phyloP scores from a whole-genome alignment of 768 basidiomycete genomes.

The Rhodotorula toruloides region DNA sequence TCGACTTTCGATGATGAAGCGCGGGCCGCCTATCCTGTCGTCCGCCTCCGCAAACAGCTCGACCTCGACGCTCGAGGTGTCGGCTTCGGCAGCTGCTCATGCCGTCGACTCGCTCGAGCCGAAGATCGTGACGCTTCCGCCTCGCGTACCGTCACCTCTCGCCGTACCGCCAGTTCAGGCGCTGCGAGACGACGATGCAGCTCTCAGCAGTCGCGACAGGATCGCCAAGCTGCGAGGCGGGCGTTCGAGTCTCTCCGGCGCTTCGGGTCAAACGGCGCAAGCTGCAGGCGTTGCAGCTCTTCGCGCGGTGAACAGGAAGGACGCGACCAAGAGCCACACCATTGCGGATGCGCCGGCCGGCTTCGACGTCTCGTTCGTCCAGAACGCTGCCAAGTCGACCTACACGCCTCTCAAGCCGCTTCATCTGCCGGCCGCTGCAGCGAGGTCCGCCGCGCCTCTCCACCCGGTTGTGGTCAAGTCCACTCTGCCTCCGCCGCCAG shows the following conservation, averaged over 20 bases:
- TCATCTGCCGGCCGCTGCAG: background rate
- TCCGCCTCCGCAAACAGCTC: background rate
- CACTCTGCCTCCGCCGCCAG: background rate
- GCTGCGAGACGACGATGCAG: constrained; percentile 7
- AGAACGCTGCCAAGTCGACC: background rate
- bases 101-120: background rate
- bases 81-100: background rate
- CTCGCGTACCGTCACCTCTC: too few species aligned
- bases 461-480: background rate
- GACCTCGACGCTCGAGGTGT: background rate
- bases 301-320: constrained; percentile 7
- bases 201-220: constrained; percentile 11
- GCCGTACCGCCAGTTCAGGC: too few species aligned
- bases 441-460: background rate
- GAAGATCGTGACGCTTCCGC: background rate
- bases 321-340: constrained; percentile 3
- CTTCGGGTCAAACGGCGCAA: background rate
- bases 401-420: constrained; percentile 8
- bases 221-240: constrained; percentile 5
- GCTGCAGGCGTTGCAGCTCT: background rate
- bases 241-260: constrained; percentile 14
- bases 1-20: constrained; percentile 12
- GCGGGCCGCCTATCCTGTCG: constrained; percentile 4
- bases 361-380: background rate
- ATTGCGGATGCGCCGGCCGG: background rate